A percentile compares a stretch with the other conserved stretches of the same genome.
These are phyloP conservation scores for Cladosporium austrohemisphaericum DNA, from an alignment of 2,329 filamentous ascomycete species.

Conservation along the genomic window DNA sequence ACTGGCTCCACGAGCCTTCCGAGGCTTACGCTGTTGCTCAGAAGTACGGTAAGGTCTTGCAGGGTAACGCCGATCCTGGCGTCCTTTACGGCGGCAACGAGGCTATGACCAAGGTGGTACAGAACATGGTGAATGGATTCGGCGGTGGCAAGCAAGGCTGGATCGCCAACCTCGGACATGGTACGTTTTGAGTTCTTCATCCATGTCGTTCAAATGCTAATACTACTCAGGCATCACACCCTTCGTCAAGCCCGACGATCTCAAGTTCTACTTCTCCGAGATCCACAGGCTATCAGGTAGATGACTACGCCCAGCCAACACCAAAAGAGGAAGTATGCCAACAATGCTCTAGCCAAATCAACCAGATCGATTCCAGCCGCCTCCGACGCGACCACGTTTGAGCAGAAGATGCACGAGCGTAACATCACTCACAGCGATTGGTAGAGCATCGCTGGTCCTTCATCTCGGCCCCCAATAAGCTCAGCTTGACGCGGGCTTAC, in stretches of 20 bases:
- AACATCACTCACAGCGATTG: slow-evolving; percentile 35
- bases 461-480: not conserved
- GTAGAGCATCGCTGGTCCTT: slow-evolving; percentile 19
- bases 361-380: slow-evolving; percentile 24
- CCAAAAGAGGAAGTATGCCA: slow-evolving; percentile 24
- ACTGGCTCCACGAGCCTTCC: slow-evolving; percentile 89
- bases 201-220: slow-evolving; percentile 17
- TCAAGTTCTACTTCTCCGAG: slow-evolving; percentile 92
- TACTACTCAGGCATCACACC: slow-evolving; percentile 73
- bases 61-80: slow-evolving; percentile 94
- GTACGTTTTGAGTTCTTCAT: slow-evolving; percentile 48
- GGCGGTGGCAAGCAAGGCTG: slow-evolving; percentile 79
- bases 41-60: slow-evolving; percentile 70
- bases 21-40: slow-evolving; percentile 74
- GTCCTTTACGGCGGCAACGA: slow-evolving; percentile 81
- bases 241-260: slow-evolving; percentile 85
- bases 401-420: slow-evolving; percentile 35
- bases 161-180: slow-evolving; percentile 96
- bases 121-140: slow-evolving; percentile 86
- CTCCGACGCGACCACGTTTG: slow-evolving; percentile 20
- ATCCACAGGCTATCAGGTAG: slow-evolving; percentile 58
- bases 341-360: slow-evolving; percentile 30
- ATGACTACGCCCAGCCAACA: slow-evolving; percentile 27
- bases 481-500: slow-evolving; percentile 20
- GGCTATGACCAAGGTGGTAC: slow-evolving; percentile 75